Evolutionary conservation across 306 rosid species (phyloP).

Genomic region (Ormosia emarginata): DNA sequence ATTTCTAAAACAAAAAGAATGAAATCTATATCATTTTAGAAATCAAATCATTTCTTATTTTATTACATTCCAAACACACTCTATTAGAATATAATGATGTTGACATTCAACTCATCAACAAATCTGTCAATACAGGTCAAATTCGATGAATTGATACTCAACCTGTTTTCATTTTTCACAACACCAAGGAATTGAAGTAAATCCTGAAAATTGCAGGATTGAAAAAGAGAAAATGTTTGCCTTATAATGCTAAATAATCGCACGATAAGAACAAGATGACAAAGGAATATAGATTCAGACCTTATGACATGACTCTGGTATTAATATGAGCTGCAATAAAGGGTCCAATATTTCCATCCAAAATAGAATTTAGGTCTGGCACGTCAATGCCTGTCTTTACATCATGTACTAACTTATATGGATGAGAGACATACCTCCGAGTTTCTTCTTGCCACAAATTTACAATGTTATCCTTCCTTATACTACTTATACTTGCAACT

Average conservation of each 20-base stretch:
- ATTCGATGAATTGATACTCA: not conserved
- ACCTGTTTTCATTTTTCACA: not conserved
- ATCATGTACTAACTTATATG: conserved; percentile 62
- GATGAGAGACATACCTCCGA: conserved; percentile 50
- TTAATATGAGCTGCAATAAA: conserved; percentile 66
- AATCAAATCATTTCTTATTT: too few relatives aligned
- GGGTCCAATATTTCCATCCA: conserved; percentile 76
- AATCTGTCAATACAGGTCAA: not conserved
- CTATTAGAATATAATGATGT: not conserved
- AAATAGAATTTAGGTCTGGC: conserved; percentile 51
- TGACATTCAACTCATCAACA: conserved; percentile 8
- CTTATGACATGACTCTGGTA: conserved; percentile 32
- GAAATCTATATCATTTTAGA: too few relatives aligned
- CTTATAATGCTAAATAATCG: not conserved
- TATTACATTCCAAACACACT: too few relatives aligned
- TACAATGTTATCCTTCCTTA: conserved; percentile 44
- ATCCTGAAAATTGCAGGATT: not conserved
- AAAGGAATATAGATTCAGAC: not conserved
- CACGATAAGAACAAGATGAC: not conserved
- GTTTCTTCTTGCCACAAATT: conserved; percentile 49
- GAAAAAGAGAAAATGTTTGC: not conserved
- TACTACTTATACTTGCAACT: conserved; percentile 39
- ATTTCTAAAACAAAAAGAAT: too few relatives aligned
- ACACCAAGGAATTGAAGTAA: conserved; percentile 6
- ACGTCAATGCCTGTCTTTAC: conserved; percentile 61